These are phyloP conservation scores for Podaxis sp. DNA, from an alignment of 768 basidiomycete genomes.

Conservation along the genomic window DNA sequence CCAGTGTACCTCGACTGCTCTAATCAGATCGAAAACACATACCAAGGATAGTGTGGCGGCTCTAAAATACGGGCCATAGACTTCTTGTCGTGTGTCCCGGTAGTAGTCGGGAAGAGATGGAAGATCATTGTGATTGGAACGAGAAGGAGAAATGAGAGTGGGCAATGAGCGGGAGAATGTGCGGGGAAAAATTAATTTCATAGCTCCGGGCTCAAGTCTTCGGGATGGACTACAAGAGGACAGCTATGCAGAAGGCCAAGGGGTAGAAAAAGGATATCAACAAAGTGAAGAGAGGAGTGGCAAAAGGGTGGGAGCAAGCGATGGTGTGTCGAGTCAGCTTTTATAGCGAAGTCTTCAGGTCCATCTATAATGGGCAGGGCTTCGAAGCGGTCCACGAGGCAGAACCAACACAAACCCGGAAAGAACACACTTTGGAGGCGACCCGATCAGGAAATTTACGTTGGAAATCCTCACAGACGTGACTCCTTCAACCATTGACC, in stretches of 20 bases:
- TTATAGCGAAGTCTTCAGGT: constrained; percentile 9
- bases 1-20: not conserved
- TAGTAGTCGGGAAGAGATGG: constrained; percentile 13
- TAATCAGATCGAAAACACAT: not conserved
- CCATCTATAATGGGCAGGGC: constrained; percentile 10
- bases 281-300: not conserved
- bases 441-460: constrained; percentile 14
- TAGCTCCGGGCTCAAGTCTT: not conserved
- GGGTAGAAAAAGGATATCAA: not conserved
- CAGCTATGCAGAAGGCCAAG: not conserved
- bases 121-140: not conserved
- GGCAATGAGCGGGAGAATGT: constrained; percentile 7
- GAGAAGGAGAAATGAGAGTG: constrained; percentile 4
- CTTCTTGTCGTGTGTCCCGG: constrained; percentile 8
- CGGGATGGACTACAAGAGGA: not conserved
- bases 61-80: constrained; percentile 9
- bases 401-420: constrained; percentile 10
- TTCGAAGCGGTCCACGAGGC: constrained; percentile 16
- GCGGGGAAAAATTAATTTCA: constrained; percentile 7
- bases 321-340: not conserved
- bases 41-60: not conserved
- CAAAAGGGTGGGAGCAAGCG: not conserved
- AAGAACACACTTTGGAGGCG: not conserved
- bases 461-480: constrained; percentile 6
- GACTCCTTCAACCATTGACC: constrained; percentile 7